A percentile compares a stretch with the other conserved stretches of the same genome.
These are phyloP conservation scores for Cornus florida DNA, from an alignment of 148 eudicot genomes.

Conservation along the genomic window DNA sequence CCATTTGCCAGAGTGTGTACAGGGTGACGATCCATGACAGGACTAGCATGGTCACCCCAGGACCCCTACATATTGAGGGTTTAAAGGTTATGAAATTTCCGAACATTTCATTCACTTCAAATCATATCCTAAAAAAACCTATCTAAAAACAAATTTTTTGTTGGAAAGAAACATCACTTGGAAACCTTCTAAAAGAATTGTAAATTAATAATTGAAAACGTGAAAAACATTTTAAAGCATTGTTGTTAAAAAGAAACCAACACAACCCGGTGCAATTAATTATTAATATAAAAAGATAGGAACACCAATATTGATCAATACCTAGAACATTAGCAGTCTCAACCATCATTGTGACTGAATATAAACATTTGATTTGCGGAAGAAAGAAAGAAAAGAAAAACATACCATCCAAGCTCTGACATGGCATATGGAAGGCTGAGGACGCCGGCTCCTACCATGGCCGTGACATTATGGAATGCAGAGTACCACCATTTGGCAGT, in stretches of 20 bases:
- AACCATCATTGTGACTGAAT: too few relatives aligned
- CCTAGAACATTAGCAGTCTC: too few relatives aligned
- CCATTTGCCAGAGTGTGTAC: conserved; percentile 41
- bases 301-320: too few relatives aligned
- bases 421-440: conserved; percentile 40
- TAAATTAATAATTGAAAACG: neutral
- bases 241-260: neutral
- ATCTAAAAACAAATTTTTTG: neutral
- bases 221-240: neutral
- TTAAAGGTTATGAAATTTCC: too few relatives aligned
- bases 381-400: neutral
- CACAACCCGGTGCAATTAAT: neutral
- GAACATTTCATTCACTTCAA: neutral
- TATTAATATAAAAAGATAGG: too few relatives aligned
- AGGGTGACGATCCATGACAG: conserved; percentile 43
- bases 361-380: neutral
- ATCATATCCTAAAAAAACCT: neutral
- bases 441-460: conserved; percentile 48
- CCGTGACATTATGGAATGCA: conserved; percentile 43
- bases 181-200: too few relatives aligned
- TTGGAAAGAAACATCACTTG: too few relatives aligned
- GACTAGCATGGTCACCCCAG: conserved; percentile 23
- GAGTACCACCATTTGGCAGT: conserved; percentile 44
- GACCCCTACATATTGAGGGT: conserved; percentile 21
- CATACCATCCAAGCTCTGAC: conserved; percentile 39